Evolutionary conservation across 2,329 filamentous ascomycete species (phyloP), one percentile per base, ranked within the genome.

Genomic region (Colletotrichum sp.): DNA sequence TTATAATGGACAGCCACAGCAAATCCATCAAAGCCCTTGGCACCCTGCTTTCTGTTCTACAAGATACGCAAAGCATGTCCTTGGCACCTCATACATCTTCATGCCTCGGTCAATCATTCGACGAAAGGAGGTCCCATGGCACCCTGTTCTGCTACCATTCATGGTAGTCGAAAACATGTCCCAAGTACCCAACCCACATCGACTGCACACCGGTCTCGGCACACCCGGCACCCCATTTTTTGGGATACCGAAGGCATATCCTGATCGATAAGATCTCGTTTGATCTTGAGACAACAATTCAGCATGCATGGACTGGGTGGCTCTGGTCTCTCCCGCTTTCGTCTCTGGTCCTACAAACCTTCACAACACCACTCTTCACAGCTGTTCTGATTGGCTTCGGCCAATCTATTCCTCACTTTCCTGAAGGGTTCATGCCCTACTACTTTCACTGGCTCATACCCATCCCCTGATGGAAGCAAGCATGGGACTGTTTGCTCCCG

Each of bases 281-380:
- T 52, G 44, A 52, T 52, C 44, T 7, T 52, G 44, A 21, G 0
- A 52, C 5, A 3, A 21, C 6, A 13, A 7, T 21, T 21, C 12
- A 52, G 6, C 6, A 52, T 0, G 6, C 44, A 52, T 21, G 6
- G 12, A 13, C 44, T 52, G 2, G 6, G 0, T 24, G 44, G 6
- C 44, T 52, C n/a, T 24, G n/a, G 44, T n/a, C 3, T 49, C 0
- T 0, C 39, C 1, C 3, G 39, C 9, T 0, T 0, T 52, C 44
- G 0, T 52, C 3, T 52, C 44, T 52, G 44, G 6, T 52, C 44
- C 12, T 52, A 3, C 44, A 21, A 52, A 52, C n/a, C 3, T 52
- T 52, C 44, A 52, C 44, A 52, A 52, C n/a, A 52, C 44, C 44
- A 52, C 44, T 2, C n/a, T 52, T 52, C 6, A 52, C 44, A 52